Conservation (phyloP, 139 green algal genomes). For the Chlorella vulgaris region DNA sequence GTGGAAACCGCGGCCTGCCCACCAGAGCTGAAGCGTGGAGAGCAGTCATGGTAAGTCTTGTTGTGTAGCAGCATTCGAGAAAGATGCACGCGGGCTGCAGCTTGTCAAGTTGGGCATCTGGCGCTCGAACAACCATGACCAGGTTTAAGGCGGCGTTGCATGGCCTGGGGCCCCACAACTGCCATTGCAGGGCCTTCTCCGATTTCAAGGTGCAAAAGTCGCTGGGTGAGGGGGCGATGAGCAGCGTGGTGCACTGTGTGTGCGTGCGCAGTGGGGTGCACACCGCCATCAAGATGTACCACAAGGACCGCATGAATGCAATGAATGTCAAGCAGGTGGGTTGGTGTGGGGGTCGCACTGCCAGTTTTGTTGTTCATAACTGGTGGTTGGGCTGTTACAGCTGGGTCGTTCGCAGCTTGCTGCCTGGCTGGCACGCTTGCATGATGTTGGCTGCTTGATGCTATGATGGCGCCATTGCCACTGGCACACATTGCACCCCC, state of each 20-base stretch:
- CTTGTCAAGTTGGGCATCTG: too few species aligned
- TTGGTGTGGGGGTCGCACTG: background rate
- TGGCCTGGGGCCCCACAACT: too few species aligned
- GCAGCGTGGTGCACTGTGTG: slow-evolving; percentile 47
- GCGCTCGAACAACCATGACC: too few species aligned
- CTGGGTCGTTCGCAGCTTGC: too few species aligned
- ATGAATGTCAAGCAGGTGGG: slow-evolving; percentile 63
- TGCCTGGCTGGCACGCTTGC: background rate
- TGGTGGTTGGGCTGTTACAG: too few species aligned
- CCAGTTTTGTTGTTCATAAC: too few species aligned
- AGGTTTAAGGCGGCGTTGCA: too few species aligned
- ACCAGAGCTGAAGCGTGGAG: slow-evolving; percentile 23
- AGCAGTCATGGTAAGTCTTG: slow-evolving; percentile 27
- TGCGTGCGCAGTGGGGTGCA: slow-evolving; percentile 52
- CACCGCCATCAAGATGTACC: slow-evolving; percentile 82
- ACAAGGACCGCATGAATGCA: slow-evolving; percentile 63
- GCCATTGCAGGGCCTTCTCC: slow-evolving; percentile 23
- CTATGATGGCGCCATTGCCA: too few species aligned
- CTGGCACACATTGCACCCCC: too few species aligned
- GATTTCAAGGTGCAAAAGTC: slow-evolving; percentile 33
- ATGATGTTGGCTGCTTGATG: too few species aligned
- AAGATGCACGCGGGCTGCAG: too few species aligned
- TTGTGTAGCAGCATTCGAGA: too few species aligned
- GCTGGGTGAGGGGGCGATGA: slow-evolving; percentile 41
- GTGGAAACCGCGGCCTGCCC: slow-evolving; percentile 36